Conservation (phyloP, 139 green algal species). For the Coelastrella sp. region DNA sequence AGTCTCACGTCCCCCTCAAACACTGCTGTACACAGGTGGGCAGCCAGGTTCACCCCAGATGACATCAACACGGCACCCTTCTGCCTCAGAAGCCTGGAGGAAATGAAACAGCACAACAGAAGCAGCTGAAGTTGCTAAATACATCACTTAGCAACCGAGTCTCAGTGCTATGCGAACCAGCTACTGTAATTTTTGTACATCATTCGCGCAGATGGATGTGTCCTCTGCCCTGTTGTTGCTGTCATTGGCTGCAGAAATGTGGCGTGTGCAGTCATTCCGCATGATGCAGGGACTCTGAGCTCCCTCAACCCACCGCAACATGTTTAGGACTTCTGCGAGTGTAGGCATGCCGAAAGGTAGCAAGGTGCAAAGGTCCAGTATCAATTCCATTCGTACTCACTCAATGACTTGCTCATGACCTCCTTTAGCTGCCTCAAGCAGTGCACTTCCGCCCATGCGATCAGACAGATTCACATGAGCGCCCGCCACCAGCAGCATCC, state of each 20-base stretch:
- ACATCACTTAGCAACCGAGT: too few species aligned
- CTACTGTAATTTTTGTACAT: too few species aligned
- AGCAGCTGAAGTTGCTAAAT: neutral
- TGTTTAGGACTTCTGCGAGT: too few species aligned
- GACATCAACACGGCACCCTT: neutral
- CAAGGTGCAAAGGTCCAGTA: too few species aligned
- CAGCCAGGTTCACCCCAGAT: neutral
- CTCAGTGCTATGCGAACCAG: too few species aligned
- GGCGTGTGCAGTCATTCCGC: too few species aligned
- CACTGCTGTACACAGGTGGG: constrained; percentile 53
- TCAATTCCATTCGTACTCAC: neutral
- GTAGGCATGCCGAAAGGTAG: too few species aligned
- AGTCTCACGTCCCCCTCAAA: constrained; percentile 52
- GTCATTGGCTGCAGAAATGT: too few species aligned
- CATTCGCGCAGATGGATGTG: too few species aligned
- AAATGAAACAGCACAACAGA: neutral
- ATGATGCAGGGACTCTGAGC: too few species aligned
- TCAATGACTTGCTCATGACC: constrained; percentile 53
- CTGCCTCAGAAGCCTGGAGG: neutral
- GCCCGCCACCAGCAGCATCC: neutral
- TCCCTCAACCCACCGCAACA: too few species aligned
- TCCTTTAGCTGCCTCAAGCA: constrained; percentile 46
- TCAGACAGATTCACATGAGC: constrained; percentile 47
- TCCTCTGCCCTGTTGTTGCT: too few species aligned
- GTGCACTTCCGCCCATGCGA: constrained; percentile 48